These are phyloP conservation scores for Suillus subaureus DNA, from an alignment of 768 basidiomycete species.

Conservation along the genomic window DNA sequence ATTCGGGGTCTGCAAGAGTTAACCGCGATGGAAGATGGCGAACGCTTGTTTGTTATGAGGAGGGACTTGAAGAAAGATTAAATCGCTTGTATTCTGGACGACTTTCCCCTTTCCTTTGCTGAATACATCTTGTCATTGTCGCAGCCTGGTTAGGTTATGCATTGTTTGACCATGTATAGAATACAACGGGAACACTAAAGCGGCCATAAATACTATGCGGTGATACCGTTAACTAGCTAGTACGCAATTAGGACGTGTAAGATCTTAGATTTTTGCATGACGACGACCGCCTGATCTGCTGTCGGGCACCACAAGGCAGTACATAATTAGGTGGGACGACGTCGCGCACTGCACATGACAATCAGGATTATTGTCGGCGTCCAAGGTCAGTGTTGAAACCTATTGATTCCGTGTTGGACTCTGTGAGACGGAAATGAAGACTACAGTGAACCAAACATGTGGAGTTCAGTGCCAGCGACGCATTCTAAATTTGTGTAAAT, in stretches of 20 bases:
- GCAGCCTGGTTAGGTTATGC: not conserved
- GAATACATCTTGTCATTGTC: not conserved
- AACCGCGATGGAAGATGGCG: constrained; percentile 59
- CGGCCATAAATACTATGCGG: not conserved
- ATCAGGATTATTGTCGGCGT: not conserved
- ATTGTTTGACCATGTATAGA: not conserved
- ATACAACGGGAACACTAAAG: not conserved
- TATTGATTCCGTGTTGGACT: not conserved
- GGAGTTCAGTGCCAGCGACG: not conserved
- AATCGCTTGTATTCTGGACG: constrained; percentile 13
- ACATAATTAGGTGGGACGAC: not conserved
- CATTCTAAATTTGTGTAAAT: not conserved
- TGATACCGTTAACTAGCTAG: not conserved
- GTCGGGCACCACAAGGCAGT: not conserved
- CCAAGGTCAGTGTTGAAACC: not conserved
- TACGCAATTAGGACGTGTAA: not conserved
- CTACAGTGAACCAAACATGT: not conserved
- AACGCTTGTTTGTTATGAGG: constrained; percentile 75
- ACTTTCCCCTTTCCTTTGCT: not conserved
- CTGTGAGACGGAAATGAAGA: constrained; percentile 2
- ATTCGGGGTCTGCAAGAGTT: constrained; percentile 65
- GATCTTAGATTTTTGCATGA: not conserved
- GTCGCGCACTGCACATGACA: not conserved
- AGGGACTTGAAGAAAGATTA: constrained; percentile 86
- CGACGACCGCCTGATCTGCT: not conserved